Base-by-base conservation (phyloP, 2,329 filamentous ascomycete species). In the Arthrobotrys iridis region DNA sequence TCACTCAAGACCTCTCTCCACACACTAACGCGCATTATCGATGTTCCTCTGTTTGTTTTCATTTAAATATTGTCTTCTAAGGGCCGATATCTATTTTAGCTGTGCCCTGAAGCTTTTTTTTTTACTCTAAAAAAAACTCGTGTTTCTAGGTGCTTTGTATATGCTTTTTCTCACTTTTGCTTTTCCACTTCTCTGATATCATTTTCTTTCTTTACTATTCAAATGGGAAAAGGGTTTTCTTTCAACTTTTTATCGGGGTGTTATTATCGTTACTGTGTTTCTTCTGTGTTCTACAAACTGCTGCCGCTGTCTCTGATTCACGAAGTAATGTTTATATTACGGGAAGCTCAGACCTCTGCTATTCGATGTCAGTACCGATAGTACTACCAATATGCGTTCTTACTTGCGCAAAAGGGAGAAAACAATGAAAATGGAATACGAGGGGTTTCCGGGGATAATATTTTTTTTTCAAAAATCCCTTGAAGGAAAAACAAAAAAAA, bases 281-380 rank as follows among this genome's bases (percentile, higher is more conserved):
- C 22, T 15, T 46, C 45, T 40, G 22, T 50, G 37, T 43, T 60
- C 50, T 40, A n/a, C 6, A n/a, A 64, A 52, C 15, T 62, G 50
- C 30, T 57, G 41, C 22, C 35, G 45, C 63, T 55, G 62, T 67
- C 63, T 74, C 52, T 63, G 62, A 67, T 63, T 59, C 63, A 67
- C 52, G 62, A 67, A 40, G 70, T 67, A 74, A 74, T 67, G 70
- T 74, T 68, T 75, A 75, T 74, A 66, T 74, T 63, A 74, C 55
- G 50, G 28, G 62, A 67, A 62, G 70, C 62, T 60, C 55, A 74
- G 48, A 67, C 46, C 37, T 57, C 33, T 40, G 24, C 52, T 26
- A 37, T 33, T 41, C n/a, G n/a, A n/a, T n/a, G n/a, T n/a, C n/a
- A 11, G 22, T n/a, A 15, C 48, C 5, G 48, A 28, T 30, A 24